Conservation (phyloP, 2,329 filamentous ascomycete species). For the Huntiella bhutanensis region DNA sequence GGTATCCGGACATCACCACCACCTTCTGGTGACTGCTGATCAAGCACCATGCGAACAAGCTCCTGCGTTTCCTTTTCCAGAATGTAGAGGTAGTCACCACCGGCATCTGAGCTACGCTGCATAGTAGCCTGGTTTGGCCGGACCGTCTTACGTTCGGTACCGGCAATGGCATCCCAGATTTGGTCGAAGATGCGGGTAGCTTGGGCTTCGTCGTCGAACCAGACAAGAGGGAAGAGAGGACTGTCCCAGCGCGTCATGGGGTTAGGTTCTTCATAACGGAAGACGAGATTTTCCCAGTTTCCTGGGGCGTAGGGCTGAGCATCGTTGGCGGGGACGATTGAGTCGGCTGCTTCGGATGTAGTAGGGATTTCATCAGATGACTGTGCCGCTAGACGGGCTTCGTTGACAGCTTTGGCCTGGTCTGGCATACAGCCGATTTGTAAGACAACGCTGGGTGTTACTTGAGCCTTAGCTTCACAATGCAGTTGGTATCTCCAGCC, state of each 20-base stretch:
- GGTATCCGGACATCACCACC: conserved; percentile 34
- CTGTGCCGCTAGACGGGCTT: conserved; percentile 26
- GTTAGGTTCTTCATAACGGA: conserved; percentile 73
- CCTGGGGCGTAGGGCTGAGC: conserved; percentile 30
- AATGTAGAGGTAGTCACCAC: conserved; percentile 60
- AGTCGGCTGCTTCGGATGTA: not conserved
- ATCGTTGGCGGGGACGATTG: conserved; percentile 11
- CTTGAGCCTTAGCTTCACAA: conserved; percentile 64
- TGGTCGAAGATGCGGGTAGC: conserved; percentile 35
- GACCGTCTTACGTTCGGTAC: conserved; percentile 41
- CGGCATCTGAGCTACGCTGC: conserved; percentile 38
- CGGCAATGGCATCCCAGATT: conserved; percentile 59
- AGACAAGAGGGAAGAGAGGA: conserved; percentile 60
- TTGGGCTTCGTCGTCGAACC: conserved; percentile 52
- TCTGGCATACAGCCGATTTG: conserved; percentile 40
- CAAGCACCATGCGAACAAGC: conserved; percentile 49
- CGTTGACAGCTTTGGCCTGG: conserved; percentile 39
- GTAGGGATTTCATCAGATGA: not conserved
- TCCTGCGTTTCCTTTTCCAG: conserved; percentile 64
- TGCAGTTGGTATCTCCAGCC: conserved; percentile 74
- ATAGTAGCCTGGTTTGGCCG: conserved; percentile 61
- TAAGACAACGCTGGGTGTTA: conserved; percentile 58
- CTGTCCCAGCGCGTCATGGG: conserved; percentile 72
- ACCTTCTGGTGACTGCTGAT: conserved; percentile 52
- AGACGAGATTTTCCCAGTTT: conserved; percentile 64